Base-by-base conservation (phyloP, 2,329 filamentous ascomycete species). In the Ophiostoma ulmi region DNA sequence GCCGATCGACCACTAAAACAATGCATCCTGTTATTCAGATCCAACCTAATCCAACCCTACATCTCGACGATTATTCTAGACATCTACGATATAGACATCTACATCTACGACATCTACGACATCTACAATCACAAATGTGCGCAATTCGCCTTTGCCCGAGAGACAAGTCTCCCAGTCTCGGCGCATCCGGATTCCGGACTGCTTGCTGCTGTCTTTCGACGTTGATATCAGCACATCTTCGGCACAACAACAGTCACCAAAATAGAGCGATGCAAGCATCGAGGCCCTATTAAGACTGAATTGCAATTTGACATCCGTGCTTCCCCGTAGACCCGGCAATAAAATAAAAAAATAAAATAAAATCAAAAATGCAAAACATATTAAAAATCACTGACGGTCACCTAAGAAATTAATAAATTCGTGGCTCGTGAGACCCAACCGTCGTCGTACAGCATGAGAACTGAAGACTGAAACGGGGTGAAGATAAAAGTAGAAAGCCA, bases 281-380 rank as follows among this genome's bases (percentile, higher is more conserved):
- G 41, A n/a, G 58, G 26, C 64, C 31, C 69, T 58, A 26, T 48
- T 48, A 72, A 80, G 89, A 89, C 90, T 87, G 87, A 85, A 91
- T 94, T 95, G 94, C 89, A 97, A 97, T 97, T 97, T 97, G 93
- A 97, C 93, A 97, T 97, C 92, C 91, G 92, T 97, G 94, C 94
- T 94, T 82, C 17, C 44, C 38, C 36, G 31, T 22, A 17, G 41
- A 26, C 36, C 38, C 31, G 44, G 22, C 3, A 10, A 39, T 11
- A 13, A 17, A 13, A 14, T 7, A 55, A 22, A 66, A 44, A 35
- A 2, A 48, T 14, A 66, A 44, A 35, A 2, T n/a, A n/a, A n/a
- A n/a, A n/a, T n/a, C n/a, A 66, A 44, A 35, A 2, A 48, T 14
- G n/a, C 1, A 58, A 13, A 26, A 26, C 20, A 14, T 13, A 22